Percentiles rank a stretch among this genome's conserved stretches.
These are phyloP conservation scores for Mortierella sp. DNA, from an alignment of 371 early-diverging fungal species.

Conservation along the genomic window DNA sequence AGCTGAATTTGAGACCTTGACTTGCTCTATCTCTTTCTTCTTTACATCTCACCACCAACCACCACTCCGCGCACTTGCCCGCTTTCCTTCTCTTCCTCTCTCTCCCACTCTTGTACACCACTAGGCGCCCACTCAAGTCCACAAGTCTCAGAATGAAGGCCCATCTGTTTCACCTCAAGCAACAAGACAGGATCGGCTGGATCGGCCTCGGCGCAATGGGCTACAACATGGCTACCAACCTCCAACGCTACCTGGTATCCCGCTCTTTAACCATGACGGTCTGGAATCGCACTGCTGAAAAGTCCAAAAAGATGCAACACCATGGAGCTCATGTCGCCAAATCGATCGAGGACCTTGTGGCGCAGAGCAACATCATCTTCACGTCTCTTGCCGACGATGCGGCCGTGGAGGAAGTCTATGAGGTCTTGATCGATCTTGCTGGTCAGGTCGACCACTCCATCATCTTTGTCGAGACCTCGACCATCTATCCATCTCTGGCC, in stretches of 20 bases:
- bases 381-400: slow-evolving; percentile 49
- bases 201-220: slow-evolving; percentile 52
- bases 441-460: slow-evolving; percentile 26
- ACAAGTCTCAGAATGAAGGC: slow-evolving; percentile 5
- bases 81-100: too few species aligned
- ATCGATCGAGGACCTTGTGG: slow-evolving; percentile 41
- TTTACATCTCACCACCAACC: too few species aligned
- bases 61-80: too few species aligned
- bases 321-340: slow-evolving; percentile 41
- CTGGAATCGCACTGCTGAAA: slow-evolving; percentile 46
- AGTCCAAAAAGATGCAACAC: slow-evolving; percentile 22
- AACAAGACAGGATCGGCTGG: slow-evolving; percentile 40
- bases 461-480: slow-evolving; percentile 53
- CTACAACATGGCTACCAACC: slow-evolving; percentile 48
- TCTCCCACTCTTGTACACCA: too few species aligned
- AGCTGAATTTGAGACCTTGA: neutral
- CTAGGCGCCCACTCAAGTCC: neutral
- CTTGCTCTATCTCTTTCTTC: neutral
- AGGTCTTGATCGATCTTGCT: slow-evolving; percentile 28
- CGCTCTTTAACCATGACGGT: slow-evolving; percentile 34
- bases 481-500: slow-evolving; percentile 43
- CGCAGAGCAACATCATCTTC: slow-evolving; percentile 52
- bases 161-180: slow-evolving; percentile 24
- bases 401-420: slow-evolving; percentile 47
- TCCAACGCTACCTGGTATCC: slow-evolving; percentile 39